Evolutionary conservation across 805 yeast species (phyloP).

Genomic region (Wickerhamiella slavikovae): DNA sequence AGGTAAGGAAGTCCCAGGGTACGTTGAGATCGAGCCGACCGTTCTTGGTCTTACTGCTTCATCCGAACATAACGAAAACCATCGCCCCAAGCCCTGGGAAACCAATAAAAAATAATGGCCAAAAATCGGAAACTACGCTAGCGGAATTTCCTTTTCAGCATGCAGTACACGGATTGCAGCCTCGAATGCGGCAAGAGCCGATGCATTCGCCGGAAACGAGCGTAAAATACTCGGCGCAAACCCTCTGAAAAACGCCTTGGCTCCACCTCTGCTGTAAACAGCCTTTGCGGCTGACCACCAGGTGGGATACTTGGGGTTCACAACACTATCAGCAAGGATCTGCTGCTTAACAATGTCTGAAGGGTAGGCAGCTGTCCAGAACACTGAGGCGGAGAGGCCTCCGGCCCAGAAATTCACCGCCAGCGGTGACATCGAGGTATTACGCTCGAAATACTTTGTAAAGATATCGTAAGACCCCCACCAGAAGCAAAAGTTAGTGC

Average conservation of each 20-base stretch:
- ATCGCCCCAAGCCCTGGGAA: conserved; percentile 67
- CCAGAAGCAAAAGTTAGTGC: conserved; percentile 76
- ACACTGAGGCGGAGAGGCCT: conserved; percentile 57
- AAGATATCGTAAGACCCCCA: conserved; percentile 84
- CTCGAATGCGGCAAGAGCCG: conserved; percentile 79
- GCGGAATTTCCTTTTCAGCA: too few species aligned
- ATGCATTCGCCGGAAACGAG: conserved; percentile 87
- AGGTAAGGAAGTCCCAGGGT: conserved; percentile 49
- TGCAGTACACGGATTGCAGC: conserved; percentile 38
- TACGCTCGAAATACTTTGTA: conserved; percentile 42
- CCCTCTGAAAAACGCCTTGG: conserved; percentile 57
- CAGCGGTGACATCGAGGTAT: conserved; percentile 46
- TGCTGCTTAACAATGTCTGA: conserved; percentile 76
- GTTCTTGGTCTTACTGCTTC: conserved; percentile 33
- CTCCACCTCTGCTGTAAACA: conserved; percentile 39
- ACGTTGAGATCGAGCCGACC: conserved; percentile 51
- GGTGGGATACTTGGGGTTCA: conserved; percentile 45
- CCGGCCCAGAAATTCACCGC: conserved; percentile 82
- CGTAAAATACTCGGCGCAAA: conserved; percentile 58
- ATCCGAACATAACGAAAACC: conserved; percentile 25
- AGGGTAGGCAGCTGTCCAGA: conserved; percentile 82
- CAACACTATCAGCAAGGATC: conserved; percentile 58
- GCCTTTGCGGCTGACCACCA: conserved; percentile 55
- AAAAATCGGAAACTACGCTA: too few species aligned
- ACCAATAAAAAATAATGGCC: too few species aligned